Evolutionary conservation across 768 basidiomycete genomes (phyloP), one percentile per base, ranked within the genome.

Genomic region (Lactarius hengduanensis): DNA sequence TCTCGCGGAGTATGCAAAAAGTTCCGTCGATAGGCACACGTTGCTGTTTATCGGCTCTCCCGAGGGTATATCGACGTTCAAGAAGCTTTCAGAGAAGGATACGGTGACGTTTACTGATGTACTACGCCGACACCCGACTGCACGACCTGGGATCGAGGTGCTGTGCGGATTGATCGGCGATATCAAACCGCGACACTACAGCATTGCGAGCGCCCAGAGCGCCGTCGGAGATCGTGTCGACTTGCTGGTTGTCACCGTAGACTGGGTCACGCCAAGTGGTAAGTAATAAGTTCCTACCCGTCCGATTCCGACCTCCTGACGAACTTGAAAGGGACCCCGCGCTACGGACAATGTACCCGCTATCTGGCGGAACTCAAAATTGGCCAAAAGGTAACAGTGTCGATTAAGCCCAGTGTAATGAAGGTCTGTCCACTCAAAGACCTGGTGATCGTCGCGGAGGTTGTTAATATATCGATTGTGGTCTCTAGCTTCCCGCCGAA

Each of bases 391-490:
- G 95, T 98, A 26, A 98, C 95, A 0, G 96, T 97, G 10, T 98
- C 96, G 7, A 90, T 98, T 78, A 97, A 97, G 77, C 97, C 97
- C 30, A 97, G 95, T 74, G 97, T 99, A 34, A 98, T 99, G 97
- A 98, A 98, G 84, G 92, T 93, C 64, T 28, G 82, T 76, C 28
- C 16, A 20, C 57, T 34, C 56, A 56, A 16, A 20, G 50, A 15
- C 41, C 28, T 20, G 34, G 61, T 53, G 22, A 10, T 40, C 47
- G 40, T 47, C 47, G 36, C 30, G 4, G 38, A 43, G 15, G 26
- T 70, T 74, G 34, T 76, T 55, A 4, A 28, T 15, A 61, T 47
- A 55, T 40, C 50, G 10, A 28, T 10, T 59, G 9, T 13, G 36
- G 53, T 36, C 16, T 57, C 53, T 70, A 94, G 91, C 81, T 98